phyloP scores from a whole-genome alignment of 225 moss, liverwort and hornwort genomes.

The Takakia lepidozioides region DNA sequence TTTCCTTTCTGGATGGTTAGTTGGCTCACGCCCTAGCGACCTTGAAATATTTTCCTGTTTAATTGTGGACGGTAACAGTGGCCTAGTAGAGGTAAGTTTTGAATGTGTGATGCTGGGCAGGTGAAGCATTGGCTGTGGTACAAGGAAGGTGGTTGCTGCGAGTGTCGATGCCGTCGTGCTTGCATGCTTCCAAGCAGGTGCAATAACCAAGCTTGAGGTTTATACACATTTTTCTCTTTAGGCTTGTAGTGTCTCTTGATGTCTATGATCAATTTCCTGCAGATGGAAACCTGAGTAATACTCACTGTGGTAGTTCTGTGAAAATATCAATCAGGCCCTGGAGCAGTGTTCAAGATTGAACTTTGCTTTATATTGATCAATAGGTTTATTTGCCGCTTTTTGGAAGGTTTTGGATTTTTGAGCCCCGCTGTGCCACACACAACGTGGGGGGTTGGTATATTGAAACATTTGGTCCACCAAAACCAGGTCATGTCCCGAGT shows the following conservation, averaged over 20 bases:
- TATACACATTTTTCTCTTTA: no score
- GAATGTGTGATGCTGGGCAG: constrained; percentile 28
- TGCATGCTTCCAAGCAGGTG: constrained; percentile 82
- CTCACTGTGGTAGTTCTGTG: constrained; percentile 1
- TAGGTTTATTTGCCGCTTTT: no score
- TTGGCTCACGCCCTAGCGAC: no score
- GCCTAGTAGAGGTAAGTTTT: no score
- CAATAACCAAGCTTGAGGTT: neutral
- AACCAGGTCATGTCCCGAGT: constrained; percentile 14
- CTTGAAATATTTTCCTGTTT: no score
- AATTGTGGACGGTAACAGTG: no score
- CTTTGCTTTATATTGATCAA: no score
- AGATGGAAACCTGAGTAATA: no score
- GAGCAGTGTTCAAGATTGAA: no score
- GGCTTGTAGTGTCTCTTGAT: neutral
- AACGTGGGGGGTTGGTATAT: constrained; percentile 97
- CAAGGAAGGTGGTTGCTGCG: constrained; percentile 53
- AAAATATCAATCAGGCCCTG: no score
- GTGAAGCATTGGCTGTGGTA: constrained; percentile 94
- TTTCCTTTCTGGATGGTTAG: no score
- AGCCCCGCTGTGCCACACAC: constrained; percentile 81
- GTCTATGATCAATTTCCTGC: neutral
- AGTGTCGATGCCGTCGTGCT: constrained; percentile 86
- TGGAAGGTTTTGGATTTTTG: constrained; percentile 84
- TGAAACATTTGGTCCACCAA: constrained; percentile 67